phyloP scores from a whole-genome alignment of 2,329 filamentous ascomycete genomes.

The Cladophialophora psammophila region DNA sequence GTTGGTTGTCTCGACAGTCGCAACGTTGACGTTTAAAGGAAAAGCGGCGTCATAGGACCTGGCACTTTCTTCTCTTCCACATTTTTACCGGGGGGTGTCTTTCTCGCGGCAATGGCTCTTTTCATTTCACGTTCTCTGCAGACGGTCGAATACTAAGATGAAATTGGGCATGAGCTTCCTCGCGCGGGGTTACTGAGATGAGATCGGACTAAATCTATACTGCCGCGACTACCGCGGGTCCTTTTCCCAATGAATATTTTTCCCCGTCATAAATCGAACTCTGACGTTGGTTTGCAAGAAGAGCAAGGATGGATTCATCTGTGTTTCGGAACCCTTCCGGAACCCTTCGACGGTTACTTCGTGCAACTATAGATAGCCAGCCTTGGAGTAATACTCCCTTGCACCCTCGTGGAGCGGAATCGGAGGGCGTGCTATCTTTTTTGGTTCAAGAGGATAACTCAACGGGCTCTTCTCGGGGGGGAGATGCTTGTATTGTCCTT shows the following conservation, averaged over 20 bases:
- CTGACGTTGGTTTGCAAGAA: neutral
- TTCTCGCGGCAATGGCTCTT: neutral
- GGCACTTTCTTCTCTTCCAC: neutral
- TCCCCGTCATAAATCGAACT: neutral
- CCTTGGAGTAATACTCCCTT: conserved; percentile 23
- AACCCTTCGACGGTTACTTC: neutral
- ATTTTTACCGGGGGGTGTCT: neutral
- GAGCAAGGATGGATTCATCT: neutral
- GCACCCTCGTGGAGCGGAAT: conserved; percentile 26
- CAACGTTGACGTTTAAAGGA: neutral
- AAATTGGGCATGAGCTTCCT: no score
- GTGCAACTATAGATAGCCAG: neutral
- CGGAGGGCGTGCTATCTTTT: conserved; percentile 23
- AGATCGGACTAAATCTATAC: no score
- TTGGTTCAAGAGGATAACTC: conserved; percentile 27
- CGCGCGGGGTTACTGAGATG: no score
- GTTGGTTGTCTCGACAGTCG: neutral
- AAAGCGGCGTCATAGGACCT: neutral
- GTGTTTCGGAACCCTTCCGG: neutral
- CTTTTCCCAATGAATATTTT: no score
- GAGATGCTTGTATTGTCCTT: conserved; percentile 30
- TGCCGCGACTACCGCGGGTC: no score
- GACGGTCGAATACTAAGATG: no score
- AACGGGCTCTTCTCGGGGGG: conserved; percentile 24
- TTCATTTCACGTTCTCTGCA: neutral